These are phyloP conservation scores for Basidiobolus meristosporus DNA, from an alignment of 371 early-diverging fungal species.

Conservation along the genomic window DNA sequence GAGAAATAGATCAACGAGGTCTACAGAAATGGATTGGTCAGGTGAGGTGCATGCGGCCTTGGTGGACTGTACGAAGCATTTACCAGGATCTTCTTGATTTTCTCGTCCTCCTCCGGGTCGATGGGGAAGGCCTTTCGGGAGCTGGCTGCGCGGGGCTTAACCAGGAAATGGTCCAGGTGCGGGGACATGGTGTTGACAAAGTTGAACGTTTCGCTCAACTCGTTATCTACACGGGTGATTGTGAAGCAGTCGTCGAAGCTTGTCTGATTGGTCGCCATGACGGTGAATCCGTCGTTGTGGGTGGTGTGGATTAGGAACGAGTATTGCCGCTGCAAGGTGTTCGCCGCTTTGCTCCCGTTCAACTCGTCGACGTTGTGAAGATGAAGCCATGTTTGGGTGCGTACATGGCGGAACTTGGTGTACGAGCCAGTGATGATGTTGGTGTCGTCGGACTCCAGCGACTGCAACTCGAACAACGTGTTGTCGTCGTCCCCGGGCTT, in stretches of 20 bases:
- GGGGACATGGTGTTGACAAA: slow-evolving; percentile 14
- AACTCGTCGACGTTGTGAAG: slow-evolving; percentile 1
- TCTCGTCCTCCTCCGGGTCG: slow-evolving; percentile 5
- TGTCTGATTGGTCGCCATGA: neutral
- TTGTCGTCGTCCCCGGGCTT: slow-evolving; percentile 8
- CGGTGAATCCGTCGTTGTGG: neutral
- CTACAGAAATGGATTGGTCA: slow-evolving; percentile 5
- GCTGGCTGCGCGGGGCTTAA: slow-evolving; percentile 2
- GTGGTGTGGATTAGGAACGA: slow-evolving; percentile 1
- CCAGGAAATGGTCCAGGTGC: slow-evolving; percentile 10
- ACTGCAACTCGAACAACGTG: slow-evolving; percentile 15
- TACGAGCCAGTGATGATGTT: slow-evolving; percentile 14
- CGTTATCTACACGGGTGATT: slow-evolving; percentile 11
- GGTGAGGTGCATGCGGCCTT: too few relatives aligned
- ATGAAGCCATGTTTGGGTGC: slow-evolving; percentile 30
- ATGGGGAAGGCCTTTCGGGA: slow-evolving; percentile 7
- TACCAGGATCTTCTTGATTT: slow-evolving; percentile 10
- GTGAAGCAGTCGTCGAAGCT: slow-evolving; percentile 15
- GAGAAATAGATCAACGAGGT: slow-evolving; percentile 20
- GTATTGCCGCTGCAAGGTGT: neutral
- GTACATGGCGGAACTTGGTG: slow-evolving; percentile 18
- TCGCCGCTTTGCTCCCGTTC: too few relatives aligned
- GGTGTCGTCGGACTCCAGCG: slow-evolving; percentile 7
- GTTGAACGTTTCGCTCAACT: slow-evolving; percentile 11
- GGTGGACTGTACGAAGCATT: neutral